Evolutionary conservation across 768 basidiomycete genomes (phyloP).

Genomic region (Melanogaster broomeanus): DNA sequence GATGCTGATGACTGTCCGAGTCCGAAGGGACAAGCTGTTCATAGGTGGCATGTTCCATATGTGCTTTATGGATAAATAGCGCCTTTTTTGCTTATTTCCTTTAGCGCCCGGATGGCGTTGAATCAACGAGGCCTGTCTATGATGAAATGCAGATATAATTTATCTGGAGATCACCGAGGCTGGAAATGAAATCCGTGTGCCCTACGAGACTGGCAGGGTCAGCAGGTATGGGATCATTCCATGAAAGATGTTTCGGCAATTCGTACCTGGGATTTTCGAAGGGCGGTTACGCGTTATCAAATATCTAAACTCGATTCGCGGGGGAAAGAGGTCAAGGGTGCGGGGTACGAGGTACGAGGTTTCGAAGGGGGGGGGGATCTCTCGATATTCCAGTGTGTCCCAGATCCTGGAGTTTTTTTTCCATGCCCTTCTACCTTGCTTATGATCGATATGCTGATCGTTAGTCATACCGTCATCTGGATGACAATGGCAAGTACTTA

Average conservation of each 20-base stretch:
- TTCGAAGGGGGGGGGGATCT: no score
- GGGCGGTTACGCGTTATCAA: conserved; percentile 3
- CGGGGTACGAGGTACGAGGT: not conserved
- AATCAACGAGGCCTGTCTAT: not conserved
- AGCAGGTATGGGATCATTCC: conserved; percentile 9
- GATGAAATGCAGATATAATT: not conserved
- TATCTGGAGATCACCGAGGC: conserved; percentile 21
- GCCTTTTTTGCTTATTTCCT: conserved; percentile 4
- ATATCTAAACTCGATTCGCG: conserved; percentile 1
- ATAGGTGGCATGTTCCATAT: not conserved
- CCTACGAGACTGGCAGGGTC: conserved; percentile 7
- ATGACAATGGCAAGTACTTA: no score
- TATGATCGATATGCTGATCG: no score
- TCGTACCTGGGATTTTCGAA: conserved; percentile 5
- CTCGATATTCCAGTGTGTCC: no score
- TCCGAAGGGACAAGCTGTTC: no score
- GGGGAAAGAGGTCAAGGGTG: not conserved
- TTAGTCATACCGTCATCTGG: no score
- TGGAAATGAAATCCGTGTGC: conserved; percentile 23
- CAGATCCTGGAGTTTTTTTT: no score
- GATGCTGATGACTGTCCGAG: not conserved
- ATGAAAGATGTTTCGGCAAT: not conserved
- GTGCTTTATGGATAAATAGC: not conserved
- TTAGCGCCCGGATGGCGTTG: not conserved
- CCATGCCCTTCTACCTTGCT: no score